Conservation (phyloP, 1,284 basidiomycete species). For the Trichosporon faecale region DNA sequence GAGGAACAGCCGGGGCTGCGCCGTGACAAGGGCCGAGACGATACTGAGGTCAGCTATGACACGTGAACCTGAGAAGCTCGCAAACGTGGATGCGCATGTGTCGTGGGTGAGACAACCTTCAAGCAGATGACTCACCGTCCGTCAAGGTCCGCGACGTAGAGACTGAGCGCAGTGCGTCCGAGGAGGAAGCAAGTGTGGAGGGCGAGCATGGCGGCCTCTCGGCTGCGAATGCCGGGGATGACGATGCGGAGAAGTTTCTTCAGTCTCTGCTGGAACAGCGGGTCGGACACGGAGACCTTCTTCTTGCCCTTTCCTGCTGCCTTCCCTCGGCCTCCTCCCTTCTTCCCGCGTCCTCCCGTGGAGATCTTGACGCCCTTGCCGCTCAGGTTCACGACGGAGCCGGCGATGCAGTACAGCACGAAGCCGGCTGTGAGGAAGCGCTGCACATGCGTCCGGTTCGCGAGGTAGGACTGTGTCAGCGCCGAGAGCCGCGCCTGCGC, state of each 20-base stretch:
- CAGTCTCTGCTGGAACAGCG: conserved; percentile 80
- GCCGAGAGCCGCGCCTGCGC: conserved; percentile 16
- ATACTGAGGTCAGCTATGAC: conserved; percentile 59
- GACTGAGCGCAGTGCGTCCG: conserved; percentile 80
- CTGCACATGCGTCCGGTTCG: conserved; percentile 67
- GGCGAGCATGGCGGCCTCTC: conserved; percentile 79
- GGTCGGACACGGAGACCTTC: conserved; percentile 63
- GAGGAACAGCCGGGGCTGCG: conserved; percentile 74
- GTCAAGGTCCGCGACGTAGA: conserved; percentile 94
- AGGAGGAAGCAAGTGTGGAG: conserved; percentile 86
- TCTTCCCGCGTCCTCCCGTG: conserved; percentile 18
- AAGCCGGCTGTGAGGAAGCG: conserved; percentile 58
- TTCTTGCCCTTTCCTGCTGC: conserved; percentile 18
- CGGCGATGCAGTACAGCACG: conserved; percentile 45
- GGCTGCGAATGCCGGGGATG: conserved; percentile 77
- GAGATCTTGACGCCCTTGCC: conserved; percentile 26
- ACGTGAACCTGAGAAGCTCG: neutral
- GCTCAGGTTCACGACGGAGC: conserved; percentile 34
- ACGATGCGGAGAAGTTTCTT: conserved; percentile 77
- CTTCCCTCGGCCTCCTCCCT: conserved; percentile 19
- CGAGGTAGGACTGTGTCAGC: conserved; percentile 55
- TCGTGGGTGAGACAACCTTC: neutral
- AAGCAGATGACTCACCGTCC: conserved; percentile 62
- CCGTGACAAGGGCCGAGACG: conserved; percentile 90
- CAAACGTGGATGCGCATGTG: neutral